Evolutionary conservation across 352 stramenopile species (phyloP).

Genomic region (Phytophthora nicotianae): DNA sequence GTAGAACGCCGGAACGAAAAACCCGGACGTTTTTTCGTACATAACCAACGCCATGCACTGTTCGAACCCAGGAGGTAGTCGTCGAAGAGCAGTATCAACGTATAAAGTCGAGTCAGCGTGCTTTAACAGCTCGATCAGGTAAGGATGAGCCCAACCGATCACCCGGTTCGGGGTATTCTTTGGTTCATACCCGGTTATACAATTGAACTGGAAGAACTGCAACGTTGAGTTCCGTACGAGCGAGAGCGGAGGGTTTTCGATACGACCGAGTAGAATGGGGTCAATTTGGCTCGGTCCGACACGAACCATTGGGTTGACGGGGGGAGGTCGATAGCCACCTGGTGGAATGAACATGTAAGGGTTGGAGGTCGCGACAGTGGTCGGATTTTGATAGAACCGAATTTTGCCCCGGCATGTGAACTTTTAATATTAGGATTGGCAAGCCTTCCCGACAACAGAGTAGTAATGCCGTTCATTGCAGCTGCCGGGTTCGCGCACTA

Average conservation of each 20-base stretch:
- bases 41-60: constrained; percentile 8
- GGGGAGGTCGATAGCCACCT: not conserved
- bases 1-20: constrained; percentile 6
- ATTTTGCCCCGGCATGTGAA: no score
- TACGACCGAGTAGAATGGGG: constrained; percentile 6
- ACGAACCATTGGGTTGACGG: not conserved
- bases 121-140: constrained; percentile 15
- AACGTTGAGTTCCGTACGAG: constrained; percentile 1
- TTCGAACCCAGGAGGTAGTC: constrained; percentile 22
- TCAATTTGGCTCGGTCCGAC: not conserved
- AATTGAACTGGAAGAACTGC: constrained; percentile 9
- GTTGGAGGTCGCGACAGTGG: not conserved
- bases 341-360: not conserved
- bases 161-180: not conserved
- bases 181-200: not conserved
- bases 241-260: constrained; percentile 3
- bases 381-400: constrained; percentile 5
- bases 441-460: not conserved
- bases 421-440: not conserved
- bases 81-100: constrained; percentile 18
- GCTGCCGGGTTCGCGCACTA: no score
- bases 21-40: constrained; percentile 2
- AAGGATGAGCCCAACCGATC: constrained; percentile 21
- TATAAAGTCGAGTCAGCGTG: constrained; percentile 21
- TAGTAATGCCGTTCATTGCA: constrained; percentile 2